Evolutionary conservation across 2,329 filamentous ascomycete species (phyloP).

Genomic region (Apiospora rasikravindrae): DNA sequence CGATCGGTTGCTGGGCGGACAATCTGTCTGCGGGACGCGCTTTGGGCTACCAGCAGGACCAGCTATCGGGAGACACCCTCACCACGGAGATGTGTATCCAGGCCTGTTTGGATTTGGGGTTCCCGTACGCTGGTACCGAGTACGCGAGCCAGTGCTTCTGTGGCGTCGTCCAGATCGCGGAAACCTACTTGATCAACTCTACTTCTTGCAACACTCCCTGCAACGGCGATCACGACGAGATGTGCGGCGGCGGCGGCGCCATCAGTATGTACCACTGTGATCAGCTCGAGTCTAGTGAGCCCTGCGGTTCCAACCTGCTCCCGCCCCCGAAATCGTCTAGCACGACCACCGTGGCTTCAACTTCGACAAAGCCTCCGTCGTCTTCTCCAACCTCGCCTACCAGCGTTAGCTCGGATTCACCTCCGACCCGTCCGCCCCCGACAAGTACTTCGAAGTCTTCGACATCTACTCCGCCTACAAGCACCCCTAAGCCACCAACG

Average conservation of each 20-base stretch:
- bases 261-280: slow-evolving; percentile 6
- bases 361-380: neutral
- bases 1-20: neutral
- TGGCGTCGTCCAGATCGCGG: neutral
- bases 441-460: neutral
- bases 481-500: neutral
- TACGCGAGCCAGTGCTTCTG: slow-evolving; percentile 8
- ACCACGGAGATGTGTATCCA: slow-evolving; percentile 1
- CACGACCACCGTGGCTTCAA: neutral
- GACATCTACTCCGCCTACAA: neutral
- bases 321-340: neutral
- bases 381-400: neutral
- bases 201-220: neutral
- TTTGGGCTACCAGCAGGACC: neutral
- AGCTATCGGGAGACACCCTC: neutral
- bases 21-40: neutral
- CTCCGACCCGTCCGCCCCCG: neutral
- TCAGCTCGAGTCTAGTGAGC: neutral
- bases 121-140: slow-evolving; percentile 7
- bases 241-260: neutral
- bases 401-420: neutral
- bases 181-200: neutral
- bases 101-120: neutral
- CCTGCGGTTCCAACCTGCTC: neutral
- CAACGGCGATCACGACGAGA: neutral